Evolutionary conservation across 306 rosid species (phyloP), one percentile per base, ranked within the genome.

Genomic region (Morella rubra): DNA sequence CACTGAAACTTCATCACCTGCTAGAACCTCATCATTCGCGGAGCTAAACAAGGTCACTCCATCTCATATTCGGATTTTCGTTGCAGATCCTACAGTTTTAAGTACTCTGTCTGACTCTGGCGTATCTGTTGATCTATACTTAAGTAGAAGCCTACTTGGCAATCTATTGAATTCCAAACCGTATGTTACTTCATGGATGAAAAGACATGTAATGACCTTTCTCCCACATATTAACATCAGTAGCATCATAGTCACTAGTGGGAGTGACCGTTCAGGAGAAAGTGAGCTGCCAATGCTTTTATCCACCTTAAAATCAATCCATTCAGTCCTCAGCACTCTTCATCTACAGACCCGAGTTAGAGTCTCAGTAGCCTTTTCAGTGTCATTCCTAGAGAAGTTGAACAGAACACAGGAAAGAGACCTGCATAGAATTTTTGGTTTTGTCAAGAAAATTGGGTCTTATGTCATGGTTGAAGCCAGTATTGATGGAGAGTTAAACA

Each of bases 341-440:
- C 79, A 51, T 27, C 14, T 72, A 15, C 82, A 71, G 46, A 71
- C 16, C 16, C 80, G 80, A 85, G 84, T 87, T 45, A 87, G 79
- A 69, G 74, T 91, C 62, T 86, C 90, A 1, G 89, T 83, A 8
- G 89, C 89, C 72, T 89, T 89, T 85, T 83, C 97, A 64, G 72
- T 86, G 69, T 58, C 88, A 66, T 67, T 76, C 79, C 74, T 91
- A 66, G 80, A 81, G 76, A 86, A 83, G 73, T 37, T 85, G 84
- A 80, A 75, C 20, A 55, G 44, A 62, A 59, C 77, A 56, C 74
- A 79, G 20, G 86, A 55, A 77, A 80, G 55, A 46, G 54, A 79
- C 19, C 81, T 86, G 40, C 55, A 74, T 51, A 79, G 65, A 44
- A 77, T 89, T 44, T 60, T 89, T 71, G 78, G 80, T 46, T 82